Percentiles rank a stretch among this genome's conserved stretches.
phyloP scores from a whole-genome alignment of 2,329 filamentous ascomycete species.

The Colletotrichum lini region DNA sequence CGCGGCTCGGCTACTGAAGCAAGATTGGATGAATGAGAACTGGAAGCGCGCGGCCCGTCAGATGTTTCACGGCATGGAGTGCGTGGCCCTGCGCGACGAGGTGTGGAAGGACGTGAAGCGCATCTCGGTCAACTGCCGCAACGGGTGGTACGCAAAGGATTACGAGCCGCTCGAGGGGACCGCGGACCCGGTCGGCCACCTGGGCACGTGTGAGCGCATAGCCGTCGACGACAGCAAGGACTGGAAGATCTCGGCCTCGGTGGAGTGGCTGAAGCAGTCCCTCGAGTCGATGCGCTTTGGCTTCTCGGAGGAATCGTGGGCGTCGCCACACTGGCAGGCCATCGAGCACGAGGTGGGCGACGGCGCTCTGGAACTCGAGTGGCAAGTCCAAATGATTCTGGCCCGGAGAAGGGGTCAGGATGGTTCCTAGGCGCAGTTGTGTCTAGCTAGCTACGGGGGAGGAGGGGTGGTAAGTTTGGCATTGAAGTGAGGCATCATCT shows the following conservation, averaged over 20 bases:
- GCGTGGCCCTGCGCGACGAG: slow-evolving; percentile 8
- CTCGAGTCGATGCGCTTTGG: slow-evolving; percentile 31
- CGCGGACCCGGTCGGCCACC: slow-evolving; percentile 5
- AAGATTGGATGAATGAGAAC: slow-evolving; percentile 17
- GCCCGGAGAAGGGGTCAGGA: slow-evolving; percentile 17
- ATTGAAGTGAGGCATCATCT: no score
- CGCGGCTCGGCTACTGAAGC: slow-evolving; percentile 6
- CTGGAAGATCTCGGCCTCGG: slow-evolving; percentile 25
- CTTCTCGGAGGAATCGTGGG: slow-evolving; percentile 28
- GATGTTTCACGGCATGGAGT: slow-evolving; percentile 34
- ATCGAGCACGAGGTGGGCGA: slow-evolving; percentile 1
- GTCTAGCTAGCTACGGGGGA: no score
- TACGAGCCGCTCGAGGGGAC: slow-evolving; percentile 20
- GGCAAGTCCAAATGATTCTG: slow-evolving; percentile 34
- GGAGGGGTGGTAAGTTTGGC: no score
- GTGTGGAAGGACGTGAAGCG: slow-evolving; percentile 27
- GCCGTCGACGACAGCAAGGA: slow-evolving; percentile 15
- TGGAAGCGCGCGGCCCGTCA: slow-evolving; percentile 33
- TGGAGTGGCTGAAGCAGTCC: slow-evolving; percentile 35
- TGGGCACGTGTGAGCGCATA: slow-evolving; percentile 4
- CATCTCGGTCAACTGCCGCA: slow-evolving; percentile 23
- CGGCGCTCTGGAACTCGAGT: slow-evolving; percentile 18
- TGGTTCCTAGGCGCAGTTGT: no score
- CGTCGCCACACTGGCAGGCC: slow-evolving; percentile 17
- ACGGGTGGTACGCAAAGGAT: slow-evolving; percentile 30